Base-by-base conservation (phyloP, 148 eudicot species). In the Cornus florida region DNA sequence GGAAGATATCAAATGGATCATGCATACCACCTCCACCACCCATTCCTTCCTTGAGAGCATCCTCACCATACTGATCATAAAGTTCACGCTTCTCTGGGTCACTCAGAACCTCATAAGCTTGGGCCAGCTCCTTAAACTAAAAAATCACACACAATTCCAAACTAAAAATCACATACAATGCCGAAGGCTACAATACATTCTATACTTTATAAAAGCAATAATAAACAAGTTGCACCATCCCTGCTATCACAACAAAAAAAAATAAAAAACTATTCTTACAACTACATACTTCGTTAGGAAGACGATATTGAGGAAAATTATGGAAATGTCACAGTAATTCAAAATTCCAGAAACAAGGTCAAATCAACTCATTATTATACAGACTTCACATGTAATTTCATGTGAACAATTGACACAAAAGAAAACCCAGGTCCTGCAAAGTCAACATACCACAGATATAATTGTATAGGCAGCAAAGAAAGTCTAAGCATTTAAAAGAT, bases 21-120 rank as follows among this genome's bases (percentile, higher is more conserved):
- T 88, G 89, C 10, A 82, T 89, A 67, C 86, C 89, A 14, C 87
- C 85, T 4, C 89, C 89, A 12, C 81, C 81, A 24, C 89, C 91
- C 91, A 88, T 88, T 65, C 91, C 91, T 77, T 89, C 90, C 86
- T 89, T 89, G n/a, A 89, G 88, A 39, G 90, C 92, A 78, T 89
- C 92, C 76, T 89, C 92, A 53, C 92, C 92, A 82, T 89, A 89
- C 76, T 87, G 87, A 76, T 89, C 92, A 80, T 89, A 89, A 33
- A 89, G 87, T 64, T 85, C 88, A 67, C 92, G 88, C 71, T 89
- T 89, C 72, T 89, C 88, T 20, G 90, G 88, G 67, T 89, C 89
- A 74, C 92, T 89, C 70, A 89, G 57, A 20, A 89, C 92, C 85
- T 89, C 89, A 78, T 87, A 89, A 23, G 91, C 91, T 53, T 88